A percentile compares a stretch with the other conserved stretches of the same genome.
Evolutionary conservation across 257 asterid species (phyloP).

Genomic region (Solanum commersonii): DNA sequence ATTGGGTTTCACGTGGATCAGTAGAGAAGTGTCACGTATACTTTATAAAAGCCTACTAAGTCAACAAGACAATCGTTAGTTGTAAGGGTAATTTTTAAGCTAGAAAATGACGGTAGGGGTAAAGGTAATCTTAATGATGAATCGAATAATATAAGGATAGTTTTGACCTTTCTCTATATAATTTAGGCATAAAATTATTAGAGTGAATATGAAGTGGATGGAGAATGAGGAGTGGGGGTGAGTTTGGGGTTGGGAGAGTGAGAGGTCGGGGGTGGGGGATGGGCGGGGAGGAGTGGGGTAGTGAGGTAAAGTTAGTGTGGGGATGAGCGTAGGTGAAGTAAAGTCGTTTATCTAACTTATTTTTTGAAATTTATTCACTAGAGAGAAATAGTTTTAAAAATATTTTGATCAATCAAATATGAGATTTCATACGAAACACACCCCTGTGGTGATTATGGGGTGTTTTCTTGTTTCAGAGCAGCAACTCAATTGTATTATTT

Average conservation of each 20-base stretch:
- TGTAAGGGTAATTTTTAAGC: background rate
- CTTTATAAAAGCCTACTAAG: background rate
- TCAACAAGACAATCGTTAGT: background rate
- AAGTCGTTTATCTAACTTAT: no score
- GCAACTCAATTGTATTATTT: background rate
- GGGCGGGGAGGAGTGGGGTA: no score
- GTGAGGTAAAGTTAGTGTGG: no score
- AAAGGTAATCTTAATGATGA: background rate
- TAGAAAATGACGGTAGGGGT: background rate
- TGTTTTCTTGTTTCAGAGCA: background rate
- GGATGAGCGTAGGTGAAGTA: no score
- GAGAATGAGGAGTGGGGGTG: no score
- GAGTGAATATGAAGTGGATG: background rate
- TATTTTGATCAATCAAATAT: no score
- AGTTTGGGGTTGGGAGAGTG: no score
- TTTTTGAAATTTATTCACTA: no score
- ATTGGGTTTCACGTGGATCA: background rate
- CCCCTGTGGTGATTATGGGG: background rate
- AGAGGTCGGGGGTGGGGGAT: no score
- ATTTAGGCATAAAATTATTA: background rate
- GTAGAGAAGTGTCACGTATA: background rate
- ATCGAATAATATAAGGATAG: background rate
- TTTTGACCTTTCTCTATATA: background rate
- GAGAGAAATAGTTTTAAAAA: no score
- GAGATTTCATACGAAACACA: no score